Percentiles rank a stretch among this genome's conserved stretches.
These are phyloP conservation scores for Podospora anserina DNA, from an alignment of 495 filamentous ascomycete genomes.

Conservation along the genomic window DNA sequence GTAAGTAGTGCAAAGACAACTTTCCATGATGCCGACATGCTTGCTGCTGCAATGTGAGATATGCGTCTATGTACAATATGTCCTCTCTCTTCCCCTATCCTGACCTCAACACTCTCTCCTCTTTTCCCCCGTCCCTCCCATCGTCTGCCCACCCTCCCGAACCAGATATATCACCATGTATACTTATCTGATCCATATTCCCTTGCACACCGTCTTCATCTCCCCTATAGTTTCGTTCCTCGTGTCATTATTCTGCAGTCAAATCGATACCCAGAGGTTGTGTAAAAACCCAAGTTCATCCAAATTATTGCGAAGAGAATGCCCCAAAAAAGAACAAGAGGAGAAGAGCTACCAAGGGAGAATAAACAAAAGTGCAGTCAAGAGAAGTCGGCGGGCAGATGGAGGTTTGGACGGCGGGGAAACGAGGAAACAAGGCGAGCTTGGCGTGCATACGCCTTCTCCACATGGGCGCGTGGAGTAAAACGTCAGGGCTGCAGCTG, in stretches of 20 bases:
- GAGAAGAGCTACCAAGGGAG: neutral
- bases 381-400: neutral
- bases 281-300: neutral
- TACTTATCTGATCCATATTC: neutral
- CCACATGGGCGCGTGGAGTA: neutral
- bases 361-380: neutral
- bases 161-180: neutral
- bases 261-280: neutral
- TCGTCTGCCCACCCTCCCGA: neutral
- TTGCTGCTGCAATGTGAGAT: neutral
- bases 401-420: neutral
- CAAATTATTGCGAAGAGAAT: neutral
- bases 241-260: neutral
- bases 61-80: neutral
- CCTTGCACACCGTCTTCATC: neutral
- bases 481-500: neutral
- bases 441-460: neutral
- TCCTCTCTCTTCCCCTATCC: neutral
- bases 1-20: neutral
- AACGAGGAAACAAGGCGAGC: neutral
- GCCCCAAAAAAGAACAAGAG: neutral
- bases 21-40: neutral
- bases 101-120: neutral
- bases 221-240: neutral
- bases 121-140: neutral